Evolutionary conservation across 371 early-diverging fungal species (phyloP), one percentile per base, ranked within the genome.

Genomic region (Syncephalastrum contaminatum): DNA sequence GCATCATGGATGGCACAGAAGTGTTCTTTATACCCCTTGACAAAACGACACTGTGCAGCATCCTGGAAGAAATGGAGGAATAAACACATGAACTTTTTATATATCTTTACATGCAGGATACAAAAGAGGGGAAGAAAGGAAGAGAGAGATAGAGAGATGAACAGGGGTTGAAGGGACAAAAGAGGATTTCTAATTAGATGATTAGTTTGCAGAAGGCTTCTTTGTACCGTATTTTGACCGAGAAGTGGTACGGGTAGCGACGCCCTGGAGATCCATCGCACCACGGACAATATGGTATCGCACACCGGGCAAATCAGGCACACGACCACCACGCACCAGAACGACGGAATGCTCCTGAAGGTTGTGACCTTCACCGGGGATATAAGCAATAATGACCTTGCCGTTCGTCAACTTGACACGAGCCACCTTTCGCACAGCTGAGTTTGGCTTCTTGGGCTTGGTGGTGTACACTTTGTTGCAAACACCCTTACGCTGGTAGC

Each of bases 331-430:
- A 49, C 95, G 83, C 6, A 98, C 95, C 30, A 96, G 70, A 18
- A 98, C 98, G 20, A 97, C 96, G 14, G 90, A 89, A 73, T 98
- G 97, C 69, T 98, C 98, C 81, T 97, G 97, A 67, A 96, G 75
- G 65, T 94, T 96, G 75, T 98, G 98, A 16, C 97, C 97, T 75
- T 98, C 98, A 60, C 98, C 98, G 15, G 96, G 96, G 73, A 98
- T 96, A 77, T 98, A 97, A 18, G 94, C 94, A 52, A 90, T 86
- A 18, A 97, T 83, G 14, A 84, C 80, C 69, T 92, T 92, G 42
- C 95, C 95, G 57, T 94, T 91, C 27, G 92, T 88, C 62, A 95
- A 72, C 63, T 88, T 83, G 47, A 95, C 94, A 67, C 89, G 82
- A 24, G 90, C 89, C 39, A 92, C 92, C 64, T 92, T 92, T 60